Conservation (phyloP, 371 early-diverging fungal genomes). For the Mortierella sp. region DNA sequence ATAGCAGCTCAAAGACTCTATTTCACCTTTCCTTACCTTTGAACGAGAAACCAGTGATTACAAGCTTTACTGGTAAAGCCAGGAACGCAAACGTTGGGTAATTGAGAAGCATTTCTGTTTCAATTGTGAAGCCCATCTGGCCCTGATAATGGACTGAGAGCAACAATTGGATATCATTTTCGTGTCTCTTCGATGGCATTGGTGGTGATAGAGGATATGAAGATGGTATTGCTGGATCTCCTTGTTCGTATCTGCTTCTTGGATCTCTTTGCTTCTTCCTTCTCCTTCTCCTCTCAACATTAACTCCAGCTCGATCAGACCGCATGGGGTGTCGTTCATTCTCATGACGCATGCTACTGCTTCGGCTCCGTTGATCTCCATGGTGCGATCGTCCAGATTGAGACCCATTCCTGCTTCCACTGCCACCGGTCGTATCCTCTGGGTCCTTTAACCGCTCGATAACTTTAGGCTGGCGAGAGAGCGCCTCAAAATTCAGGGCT, state of each 20-base stretch:
- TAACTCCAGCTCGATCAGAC: neutral
- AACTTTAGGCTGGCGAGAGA: conserved; percentile 26
- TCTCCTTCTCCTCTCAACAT: neutral
- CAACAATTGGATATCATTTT: conserved; percentile 84
- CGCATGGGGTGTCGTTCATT: neutral
- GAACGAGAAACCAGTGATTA: conserved; percentile 87
- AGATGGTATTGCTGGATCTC: neutral
- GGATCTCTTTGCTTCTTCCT: conserved; percentile 4
- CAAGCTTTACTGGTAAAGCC: conserved; percentile 88
- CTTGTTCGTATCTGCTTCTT: conserved; percentile 10
- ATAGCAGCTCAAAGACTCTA: no score
- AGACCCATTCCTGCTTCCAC: conserved; percentile 1
- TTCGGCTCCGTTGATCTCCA: conserved; percentile 15
- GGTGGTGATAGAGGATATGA: conserved; percentile 1
- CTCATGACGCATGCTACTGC: conserved; percentile 7
- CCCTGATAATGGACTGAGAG: conserved; percentile 85
- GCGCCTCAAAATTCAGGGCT: conserved; percentile 37
- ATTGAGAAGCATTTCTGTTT: conserved; percentile 91
- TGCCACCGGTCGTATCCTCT: neutral
- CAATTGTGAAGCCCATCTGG: conserved; percentile 85
- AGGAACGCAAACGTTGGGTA: conserved; percentile 93
- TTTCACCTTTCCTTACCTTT: conserved; percentile 61
- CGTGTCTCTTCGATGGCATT: conserved; percentile 34
- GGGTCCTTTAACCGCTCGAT: conserved; percentile 17
- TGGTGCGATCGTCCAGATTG: conserved; percentile 11